Conservation (phyloP, 108 stramenopile species). For the Skeletonema marinoi region DNA sequence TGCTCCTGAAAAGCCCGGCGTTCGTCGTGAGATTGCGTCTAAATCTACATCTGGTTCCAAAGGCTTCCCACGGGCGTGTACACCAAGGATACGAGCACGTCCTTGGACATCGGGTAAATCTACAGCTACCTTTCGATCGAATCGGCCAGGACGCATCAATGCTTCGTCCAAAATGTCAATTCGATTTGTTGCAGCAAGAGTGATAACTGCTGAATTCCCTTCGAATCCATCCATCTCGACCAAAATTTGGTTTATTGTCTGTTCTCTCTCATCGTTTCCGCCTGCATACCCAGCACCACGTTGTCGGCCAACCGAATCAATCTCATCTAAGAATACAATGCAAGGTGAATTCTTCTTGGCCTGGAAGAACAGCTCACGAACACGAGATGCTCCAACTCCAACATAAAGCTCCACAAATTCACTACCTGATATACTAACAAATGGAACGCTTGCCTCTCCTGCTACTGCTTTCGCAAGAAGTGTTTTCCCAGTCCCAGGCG, state of each 20-base stretch:
- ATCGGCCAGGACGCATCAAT: constrained; percentile 95
- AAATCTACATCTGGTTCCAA: constrained; percentile 93
- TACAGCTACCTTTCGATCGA: constrained; percentile 96
- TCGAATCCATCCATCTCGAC: constrained; percentile 98
- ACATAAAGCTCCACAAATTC: constrained; percentile 99
- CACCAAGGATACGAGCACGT: constrained; percentile 87
- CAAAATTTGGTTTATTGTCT: constrained; percentile 98
- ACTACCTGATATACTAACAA: constrained; percentile 98
- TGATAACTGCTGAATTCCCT: constrained; percentile 93
- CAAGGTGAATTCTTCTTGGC: constrained; percentile 99
- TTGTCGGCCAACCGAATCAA: constrained; percentile 96
- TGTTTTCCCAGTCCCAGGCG: constrained; percentile 99
- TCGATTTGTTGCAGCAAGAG: constrained; percentile 98
- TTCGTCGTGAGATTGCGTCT: constrained; percentile 87
- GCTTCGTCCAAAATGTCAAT: constrained; percentile 96
- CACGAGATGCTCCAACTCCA: constrained; percentile 98
- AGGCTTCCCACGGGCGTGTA: constrained; percentile 94
- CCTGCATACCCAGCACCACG: constrained; percentile 89
- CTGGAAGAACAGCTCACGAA: constrained; percentile 99
- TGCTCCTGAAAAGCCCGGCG: constrained; percentile 97
- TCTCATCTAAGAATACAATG: constrained; percentile 99
- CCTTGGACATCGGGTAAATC: constrained; percentile 95
- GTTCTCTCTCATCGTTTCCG: constrained; percentile 95
- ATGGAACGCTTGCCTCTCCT: constrained; percentile 99
- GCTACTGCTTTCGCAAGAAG: constrained; percentile 98